These are phyloP conservation scores for Podosphaera xanthii DNA, from an alignment of 2,329 filamentous ascomycete species.

Conservation along the genomic window DNA sequence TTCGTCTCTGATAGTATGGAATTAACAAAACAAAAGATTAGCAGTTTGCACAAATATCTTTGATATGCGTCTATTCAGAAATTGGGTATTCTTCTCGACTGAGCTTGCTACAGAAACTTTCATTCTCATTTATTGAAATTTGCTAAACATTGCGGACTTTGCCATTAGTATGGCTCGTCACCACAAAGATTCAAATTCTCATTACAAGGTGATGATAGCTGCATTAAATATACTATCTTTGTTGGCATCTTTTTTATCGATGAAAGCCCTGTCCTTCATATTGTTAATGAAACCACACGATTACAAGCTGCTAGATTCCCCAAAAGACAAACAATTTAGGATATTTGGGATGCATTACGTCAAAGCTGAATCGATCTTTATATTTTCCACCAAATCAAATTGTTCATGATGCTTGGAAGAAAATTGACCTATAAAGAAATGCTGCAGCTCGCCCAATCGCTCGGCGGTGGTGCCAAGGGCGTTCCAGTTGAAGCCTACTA, in stretches of 20 bases:
- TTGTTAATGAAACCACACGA: constrained; percentile 1
- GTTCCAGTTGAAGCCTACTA: constrained; percentile 1
- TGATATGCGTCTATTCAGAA: neutral
- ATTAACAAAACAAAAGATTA: neutral
- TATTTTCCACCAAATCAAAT: neutral
- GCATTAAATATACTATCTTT: constrained; percentile 1
- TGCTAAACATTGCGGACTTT: neutral
- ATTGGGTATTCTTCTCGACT: neutral
- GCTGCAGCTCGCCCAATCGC: neutral
- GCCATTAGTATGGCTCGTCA: neutral
- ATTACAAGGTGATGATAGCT: neutral
- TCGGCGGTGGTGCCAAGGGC: neutral
- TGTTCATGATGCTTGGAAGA: neutral
- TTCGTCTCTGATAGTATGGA: no score
- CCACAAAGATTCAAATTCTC: neutral
- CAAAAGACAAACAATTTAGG: neutral
- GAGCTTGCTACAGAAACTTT: neutral
- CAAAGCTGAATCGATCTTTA: constrained; percentile 3
- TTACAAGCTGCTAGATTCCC: constrained; percentile 2
- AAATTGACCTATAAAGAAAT: constrained; percentile 4
- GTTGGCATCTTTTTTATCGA: constrained; percentile 3
- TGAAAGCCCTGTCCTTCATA: neutral
- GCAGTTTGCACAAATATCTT: neutral
- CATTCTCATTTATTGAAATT: neutral
- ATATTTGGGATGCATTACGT: constrained; percentile 1